These are phyloP conservation scores for Acanthamoeba divionensis DNA, from an alignment of 208 protist species.

Conservation along the genomic window DNA sequence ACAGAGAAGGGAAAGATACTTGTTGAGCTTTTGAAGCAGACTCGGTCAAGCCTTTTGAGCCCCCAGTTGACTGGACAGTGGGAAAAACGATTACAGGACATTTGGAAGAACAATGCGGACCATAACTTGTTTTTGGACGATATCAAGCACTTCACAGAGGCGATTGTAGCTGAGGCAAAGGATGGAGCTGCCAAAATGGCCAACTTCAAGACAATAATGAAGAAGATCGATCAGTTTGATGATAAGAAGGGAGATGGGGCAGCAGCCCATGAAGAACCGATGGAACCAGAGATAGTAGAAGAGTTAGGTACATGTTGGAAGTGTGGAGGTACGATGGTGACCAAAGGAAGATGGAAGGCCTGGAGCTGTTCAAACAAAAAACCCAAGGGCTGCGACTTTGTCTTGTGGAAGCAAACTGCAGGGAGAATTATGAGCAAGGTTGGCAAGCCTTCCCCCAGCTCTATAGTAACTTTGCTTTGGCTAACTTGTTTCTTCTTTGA, in stretches of 20 bases:
- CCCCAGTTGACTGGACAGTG: constrained; percentile 43
- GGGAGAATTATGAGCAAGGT: not conserved
- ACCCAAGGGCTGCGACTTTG: constrained; percentile 24
- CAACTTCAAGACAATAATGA: constrained; percentile 4
- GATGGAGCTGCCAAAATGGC: not conserved
- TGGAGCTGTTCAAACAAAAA: not conserved
- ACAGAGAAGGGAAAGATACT: constrained; percentile 53
- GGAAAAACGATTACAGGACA: constrained; percentile 34
- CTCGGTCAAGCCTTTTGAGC: not conserved
- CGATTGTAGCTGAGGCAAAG: constrained; percentile 9
- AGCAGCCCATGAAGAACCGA: not conserved
- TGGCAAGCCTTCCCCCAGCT: not conserved
- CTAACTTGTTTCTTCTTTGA: not conserved
- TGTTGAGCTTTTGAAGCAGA: constrained; percentile 26
- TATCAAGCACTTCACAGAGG: constrained; percentile 26
- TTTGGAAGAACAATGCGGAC: not conserved
- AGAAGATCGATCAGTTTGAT: not conserved
- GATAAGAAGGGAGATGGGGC: not conserved
- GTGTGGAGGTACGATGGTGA: constrained; percentile 7
- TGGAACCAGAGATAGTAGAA: not conserved
- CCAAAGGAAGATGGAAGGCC: not conserved
- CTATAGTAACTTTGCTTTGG: not conserved
- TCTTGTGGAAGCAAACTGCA: constrained; percentile 30
- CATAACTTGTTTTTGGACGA: constrained; percentile 15
- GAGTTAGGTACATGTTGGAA: constrained; percentile 36